phyloP scores from a whole-genome alignment of 2,329 filamentous ascomycete species.

The Aspergillus pseudoviridinutans region DNA sequence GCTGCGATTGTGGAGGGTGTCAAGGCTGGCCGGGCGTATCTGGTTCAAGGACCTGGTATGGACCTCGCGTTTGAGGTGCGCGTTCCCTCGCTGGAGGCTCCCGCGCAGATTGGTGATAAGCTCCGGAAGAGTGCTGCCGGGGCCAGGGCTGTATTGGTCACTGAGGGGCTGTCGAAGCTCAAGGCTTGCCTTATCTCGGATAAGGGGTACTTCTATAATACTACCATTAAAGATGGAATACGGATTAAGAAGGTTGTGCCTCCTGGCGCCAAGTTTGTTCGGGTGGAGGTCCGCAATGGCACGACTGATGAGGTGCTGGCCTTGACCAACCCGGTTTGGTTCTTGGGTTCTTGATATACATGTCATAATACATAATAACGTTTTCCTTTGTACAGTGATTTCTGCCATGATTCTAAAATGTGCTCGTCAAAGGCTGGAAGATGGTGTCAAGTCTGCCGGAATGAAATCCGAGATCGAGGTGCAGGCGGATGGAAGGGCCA shows the following conservation, averaged over 20 bases:
- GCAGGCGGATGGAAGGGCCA: constrained; percentile 49
- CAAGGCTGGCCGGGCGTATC: background rate
- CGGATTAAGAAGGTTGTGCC: background rate
- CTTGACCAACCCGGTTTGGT: background rate
- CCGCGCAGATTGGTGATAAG: background rate
- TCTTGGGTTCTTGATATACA: background rate
- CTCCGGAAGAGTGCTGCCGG: background rate
- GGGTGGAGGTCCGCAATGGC: background rate
- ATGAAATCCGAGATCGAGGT: background rate
- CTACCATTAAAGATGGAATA: background rate
- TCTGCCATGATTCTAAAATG: too few species aligned
- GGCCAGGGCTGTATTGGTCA: background rate
- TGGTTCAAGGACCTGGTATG: background rate
- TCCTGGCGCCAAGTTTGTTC: background rate
- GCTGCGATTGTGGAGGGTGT: background rate
- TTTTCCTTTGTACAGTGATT: too few species aligned
- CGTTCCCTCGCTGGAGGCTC: background rate
- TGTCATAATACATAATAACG: too few species aligned
- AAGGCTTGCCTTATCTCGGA: background rate
- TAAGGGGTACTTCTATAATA: background rate
- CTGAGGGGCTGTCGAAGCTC: background rate
- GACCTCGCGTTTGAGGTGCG: background rate
- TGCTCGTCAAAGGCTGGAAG: background rate
- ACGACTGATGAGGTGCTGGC: background rate
- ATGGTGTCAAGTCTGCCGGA: background rate